phyloP scores from a whole-genome alignment of 208 protist species.

The Wallacemonas sp. region DNA sequence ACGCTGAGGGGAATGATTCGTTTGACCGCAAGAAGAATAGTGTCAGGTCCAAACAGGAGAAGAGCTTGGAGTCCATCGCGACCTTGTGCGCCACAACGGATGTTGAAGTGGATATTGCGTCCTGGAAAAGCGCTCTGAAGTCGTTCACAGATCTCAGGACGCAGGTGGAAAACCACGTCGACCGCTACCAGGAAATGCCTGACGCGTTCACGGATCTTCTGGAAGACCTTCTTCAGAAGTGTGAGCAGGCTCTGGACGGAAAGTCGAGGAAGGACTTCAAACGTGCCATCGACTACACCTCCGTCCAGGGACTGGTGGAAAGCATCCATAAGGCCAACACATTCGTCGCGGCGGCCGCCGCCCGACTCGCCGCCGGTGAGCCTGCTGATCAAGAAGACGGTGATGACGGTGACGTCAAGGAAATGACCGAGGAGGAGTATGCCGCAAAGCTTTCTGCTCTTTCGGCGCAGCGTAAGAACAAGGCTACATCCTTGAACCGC shows the following conservation, averaged over 20 bases:
- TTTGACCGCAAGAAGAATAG: constrained; percentile 4
- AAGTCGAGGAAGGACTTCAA: constrained; percentile 48
- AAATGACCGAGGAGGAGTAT: constrained; percentile 27
- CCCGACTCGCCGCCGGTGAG: constrained; percentile 11
- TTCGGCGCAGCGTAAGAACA: constrained; percentile 17
- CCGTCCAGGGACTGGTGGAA: constrained; percentile 51
- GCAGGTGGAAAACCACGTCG: constrained; percentile 5
- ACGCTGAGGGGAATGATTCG: constrained; percentile 30
- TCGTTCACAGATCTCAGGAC: constrained; percentile 20
- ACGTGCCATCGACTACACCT: constrained; percentile 37
- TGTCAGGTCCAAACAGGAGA: constrained; percentile 62
- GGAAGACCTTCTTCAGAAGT: not conserved
- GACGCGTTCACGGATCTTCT: not conserved
- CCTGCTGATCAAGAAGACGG: constrained; percentile 33
- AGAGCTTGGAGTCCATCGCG: constrained; percentile 49
- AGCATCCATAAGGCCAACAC: constrained; percentile 27
- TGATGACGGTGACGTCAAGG: constrained; percentile 21
- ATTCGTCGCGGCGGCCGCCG: constrained; percentile 10
- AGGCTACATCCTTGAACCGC: constrained; percentile 10
- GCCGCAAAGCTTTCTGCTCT: constrained; percentile 9
- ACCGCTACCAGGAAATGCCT: not conserved
- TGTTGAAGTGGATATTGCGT: constrained; percentile 26
- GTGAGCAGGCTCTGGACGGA: constrained; percentile 14
- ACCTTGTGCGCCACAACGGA: constrained; percentile 51
- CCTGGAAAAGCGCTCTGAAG: constrained; percentile 33